Base-by-base conservation (phyloP, 2,329 filamentous ascomycete genomes). In the Aspergillus versicolor region DNA sequence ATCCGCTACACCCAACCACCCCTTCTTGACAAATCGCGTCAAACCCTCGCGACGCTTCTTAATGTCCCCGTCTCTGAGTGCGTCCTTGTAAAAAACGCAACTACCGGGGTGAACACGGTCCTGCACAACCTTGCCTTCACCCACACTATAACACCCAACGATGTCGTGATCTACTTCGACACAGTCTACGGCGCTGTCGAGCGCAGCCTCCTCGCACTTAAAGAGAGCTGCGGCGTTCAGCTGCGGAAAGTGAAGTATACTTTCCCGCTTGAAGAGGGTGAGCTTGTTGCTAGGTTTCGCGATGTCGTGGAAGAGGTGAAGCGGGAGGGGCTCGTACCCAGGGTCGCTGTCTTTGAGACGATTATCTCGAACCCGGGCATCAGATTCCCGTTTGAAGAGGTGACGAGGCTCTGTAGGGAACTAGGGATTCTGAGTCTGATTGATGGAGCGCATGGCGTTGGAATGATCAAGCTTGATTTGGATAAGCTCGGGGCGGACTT, bases 361-460 rank as follows among this genome's bases (percentile, higher is more conserved):
- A 85, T 97, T 7, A 87, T 88, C 8, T 91, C 89, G 27, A 78
- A 89, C 21, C 93, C 93, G 0, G 92, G 91, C 1, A 82, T 96
- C 0, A 77, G 87, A 2, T 85, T 96, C 65, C 93, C 93, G 0
- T 96, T 90, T 74, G 86, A 92, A 70, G 74, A 72, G 1, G 75
- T 96, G 56, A 81, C 83, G 1, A 71, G 73, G 7, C 80, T 83
- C 0, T 96, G 92, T 71, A 82, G 80, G 44, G 82, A 87, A 56
- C 77, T 87, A 22, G 84, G 83, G 0, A 77, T 97, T 3, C 69
- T 93, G 53, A 92, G 88, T 65, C 77, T 91, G 19, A 79, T 97
- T 38, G 93, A 97, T 70, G 92, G 85, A 15, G 93, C 93, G 0
- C 93, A 97, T 73, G 88, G 88, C 1, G 77, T 96, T 22, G 93